Evolutionary conservation across 1,139 yeast genomes (phyloP), one percentile per base, ranked within the genome.

Genomic region (Blastobotrys elegans): DNA sequence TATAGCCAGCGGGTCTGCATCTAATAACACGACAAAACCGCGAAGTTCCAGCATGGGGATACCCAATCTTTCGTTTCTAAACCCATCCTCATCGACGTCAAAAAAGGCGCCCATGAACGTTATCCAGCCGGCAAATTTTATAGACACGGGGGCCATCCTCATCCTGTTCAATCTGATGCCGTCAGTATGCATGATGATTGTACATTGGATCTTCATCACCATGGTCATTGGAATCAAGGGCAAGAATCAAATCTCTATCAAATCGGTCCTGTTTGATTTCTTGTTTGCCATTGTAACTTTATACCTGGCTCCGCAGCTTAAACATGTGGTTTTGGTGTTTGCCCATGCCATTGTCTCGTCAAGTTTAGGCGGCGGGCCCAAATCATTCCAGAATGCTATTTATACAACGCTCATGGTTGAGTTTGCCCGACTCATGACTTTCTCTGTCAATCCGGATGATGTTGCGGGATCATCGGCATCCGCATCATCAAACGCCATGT

Each of bases 321-420:
- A 56, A 20, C 54, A 54, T 35, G 52, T 60, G 18, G 62, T 61
- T 10, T 36, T 58, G 37, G 54, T 59, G n/a, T 59, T 66, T 45
- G 68, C 70, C 6, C 63, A 64, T 38, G 67, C 69, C 3, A 58
- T 63, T 27, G 66, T 66, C 14, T 68, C 70, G 13, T 55, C 70
- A 2, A 51, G 62, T 5, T 49, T 66, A 32, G 66, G 67, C 10
- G 70, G 69, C 3, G 68, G 70, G 1, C 58, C 56, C 4, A 50
- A 56, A 13, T 56, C 56, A 13, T 60, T 60, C 40, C 54, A 60
- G 14, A 63, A 64, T 41, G 69, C 70, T 16, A 53, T 63, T 18
- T 64, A 65, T 49, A 55, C 66, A 29, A 63, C 69, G 2, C 51
- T 61, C 3, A 32, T 64, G 16, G 40, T 39, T 11, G 51, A 31